Conservation (phyloP, 2,329 filamentous ascomycete genomes). For the Coniella vitis region DNA sequence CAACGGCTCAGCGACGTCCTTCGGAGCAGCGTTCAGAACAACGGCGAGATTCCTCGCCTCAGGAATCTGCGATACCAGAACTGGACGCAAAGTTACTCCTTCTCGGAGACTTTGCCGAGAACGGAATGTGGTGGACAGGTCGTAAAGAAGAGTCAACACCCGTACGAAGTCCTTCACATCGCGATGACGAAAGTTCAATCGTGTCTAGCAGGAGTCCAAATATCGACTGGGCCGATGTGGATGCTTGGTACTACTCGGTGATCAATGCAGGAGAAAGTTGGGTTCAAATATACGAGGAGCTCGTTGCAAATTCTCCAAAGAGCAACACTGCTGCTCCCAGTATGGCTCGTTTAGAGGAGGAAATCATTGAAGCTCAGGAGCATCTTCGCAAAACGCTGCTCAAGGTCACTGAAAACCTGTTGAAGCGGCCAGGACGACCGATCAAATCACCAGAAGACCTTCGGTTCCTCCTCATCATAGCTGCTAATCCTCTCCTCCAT, state of each 20-base stretch:
- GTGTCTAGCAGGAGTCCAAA: slow-evolving; percentile 57
- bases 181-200: slow-evolving; percentile 29
- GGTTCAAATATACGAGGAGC: slow-evolving; percentile 51
- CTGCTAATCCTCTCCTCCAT: slow-evolving; percentile 72
- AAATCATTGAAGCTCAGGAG: slow-evolving; percentile 51
- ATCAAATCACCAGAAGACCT: slow-evolving; percentile 63
- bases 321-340: slow-evolving; percentile 26
- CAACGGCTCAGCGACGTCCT: slow-evolving; percentile 24
- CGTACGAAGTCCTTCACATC: slow-evolving; percentile 27
- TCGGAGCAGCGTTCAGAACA: slow-evolving; percentile 27
- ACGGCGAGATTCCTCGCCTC: slow-evolving; percentile 26
- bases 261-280: slow-evolving; percentile 63
- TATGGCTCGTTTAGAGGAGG: slow-evolving; percentile 38
- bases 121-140: slow-evolving; percentile 76
- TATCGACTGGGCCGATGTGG: slow-evolving; percentile 67
- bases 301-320: slow-evolving; percentile 27
- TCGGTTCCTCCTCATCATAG: slow-evolving; percentile 70
- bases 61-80: slow-evolving; percentile 45
- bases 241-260: slow-evolving; percentile 67
- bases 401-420: slow-evolving; percentile 69
- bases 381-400: slow-evolving; percentile 65
- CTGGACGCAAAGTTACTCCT: slow-evolving; percentile 70
- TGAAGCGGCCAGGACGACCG: slow-evolving; percentile 71
- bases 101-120: slow-evolving; percentile 70
- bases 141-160: slow-evolving; percentile 36